Base-by-base conservation (phyloP, 495 filamentous ascomycete genomes). In the Hypoxylon intermedium region DNA sequence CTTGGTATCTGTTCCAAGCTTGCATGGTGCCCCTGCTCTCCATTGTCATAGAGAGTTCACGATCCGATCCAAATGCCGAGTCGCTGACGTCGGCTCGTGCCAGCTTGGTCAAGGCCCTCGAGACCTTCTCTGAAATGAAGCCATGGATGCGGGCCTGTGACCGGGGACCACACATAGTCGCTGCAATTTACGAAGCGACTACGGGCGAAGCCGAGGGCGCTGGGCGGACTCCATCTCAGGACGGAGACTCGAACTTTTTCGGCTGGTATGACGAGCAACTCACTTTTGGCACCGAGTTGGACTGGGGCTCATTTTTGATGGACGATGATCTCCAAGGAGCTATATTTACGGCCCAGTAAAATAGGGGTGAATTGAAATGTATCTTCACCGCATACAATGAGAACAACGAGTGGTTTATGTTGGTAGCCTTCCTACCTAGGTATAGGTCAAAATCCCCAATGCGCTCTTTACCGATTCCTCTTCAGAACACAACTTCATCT, bases 1-100 rank as follows among this genome's bases (percentile, higher is more conserved):
- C 53, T 13, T 69, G 67, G 67, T 69, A 67, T 21, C 67, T 69
- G 9, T 69, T 69, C 34, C 67, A 69, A 38, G 67, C 67, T 13
- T 69, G 62, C 20, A 69, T 69, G 67, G 45, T 65, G 13, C 67
- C 67, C 9, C 49, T 67, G 4, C 38, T 70, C 5, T 56, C 41
- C 3, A 67, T 70, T 1, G 53, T 58, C 6, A 50, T 62, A 19
- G 60, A 68, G 21, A 46, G 38, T 23, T 53, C 60, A 20, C 60
- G 38, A 21, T 38, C 49, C 1, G 38, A 60, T 19, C 52, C 55
- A 0, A 60, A 53, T 21, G n/a, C 44, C n/a, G 56, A 61, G 30
- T 46, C 45, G 12, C 16, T 58, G 1, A 37, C 61, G 6, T 52
- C 49, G 42, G 52, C 55, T 43, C 60, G 60, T 15, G 65, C 60